phyloP scores from a whole-genome alignment of 75 land plant species.

The Pinus albicaulis region DNA sequence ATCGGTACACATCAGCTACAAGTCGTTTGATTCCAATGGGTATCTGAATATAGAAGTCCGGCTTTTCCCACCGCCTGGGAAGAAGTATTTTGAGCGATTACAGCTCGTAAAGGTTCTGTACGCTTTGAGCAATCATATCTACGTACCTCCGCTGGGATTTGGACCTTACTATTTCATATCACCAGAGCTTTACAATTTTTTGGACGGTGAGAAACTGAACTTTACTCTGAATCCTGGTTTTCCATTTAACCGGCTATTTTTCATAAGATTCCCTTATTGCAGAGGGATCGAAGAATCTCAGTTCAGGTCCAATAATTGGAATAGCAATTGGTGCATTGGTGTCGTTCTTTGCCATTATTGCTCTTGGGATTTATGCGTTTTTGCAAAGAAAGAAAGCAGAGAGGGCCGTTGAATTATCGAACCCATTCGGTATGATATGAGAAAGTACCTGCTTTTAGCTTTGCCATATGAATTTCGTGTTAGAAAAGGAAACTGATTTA shows the following conservation, averaged over 20 bases:
- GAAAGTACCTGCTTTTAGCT: not conserved
- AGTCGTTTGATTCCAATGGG: constrained; percentile 35
- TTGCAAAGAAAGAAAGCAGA: constrained; percentile 50
- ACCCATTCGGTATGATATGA: constrained; percentile 68
- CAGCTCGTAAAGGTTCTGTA: constrained; percentile 44
- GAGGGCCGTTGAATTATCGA: constrained; percentile 18
- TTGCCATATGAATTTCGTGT: not conserved
- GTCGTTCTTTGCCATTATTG: constrained; percentile 27
- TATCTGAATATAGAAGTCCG: constrained; percentile 46
- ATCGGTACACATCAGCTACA: constrained; percentile 38
- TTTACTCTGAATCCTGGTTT: not conserved
- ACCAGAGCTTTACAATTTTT: too few relatives aligned
- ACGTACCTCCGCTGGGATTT: constrained; percentile 48
- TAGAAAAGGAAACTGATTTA: not conserved
- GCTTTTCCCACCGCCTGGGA: constrained; percentile 50
- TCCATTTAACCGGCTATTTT: too few relatives aligned
- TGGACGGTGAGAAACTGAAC: not conserved
- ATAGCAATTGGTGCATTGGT: constrained; percentile 39
- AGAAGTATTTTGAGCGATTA: constrained; percentile 42
- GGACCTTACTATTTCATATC: constrained; percentile 54
- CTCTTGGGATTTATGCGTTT: constrained; percentile 43
- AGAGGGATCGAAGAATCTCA: not conserved
- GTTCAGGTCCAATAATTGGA: constrained; percentile 30
- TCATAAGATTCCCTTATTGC: too few relatives aligned
- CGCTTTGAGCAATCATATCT: constrained; percentile 54